Evolutionary conservation across 805 yeast species (phyloP).

Genomic region (Yamadazyma akitaensis): DNA sequence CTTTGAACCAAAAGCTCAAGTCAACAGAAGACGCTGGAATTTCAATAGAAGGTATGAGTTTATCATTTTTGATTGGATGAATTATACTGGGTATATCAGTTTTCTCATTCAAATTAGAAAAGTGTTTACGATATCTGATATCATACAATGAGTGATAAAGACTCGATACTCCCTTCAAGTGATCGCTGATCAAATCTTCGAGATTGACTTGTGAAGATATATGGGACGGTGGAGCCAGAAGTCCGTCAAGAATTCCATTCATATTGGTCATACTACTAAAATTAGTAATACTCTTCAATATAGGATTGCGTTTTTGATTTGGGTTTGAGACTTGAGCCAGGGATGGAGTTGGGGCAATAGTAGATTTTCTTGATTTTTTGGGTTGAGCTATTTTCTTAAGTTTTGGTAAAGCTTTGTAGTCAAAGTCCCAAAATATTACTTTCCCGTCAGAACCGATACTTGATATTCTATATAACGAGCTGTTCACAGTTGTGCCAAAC

Average conservation of each 20-base stretch:
- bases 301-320: slow-evolving; percentile 4
- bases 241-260: slow-evolving; percentile 10
- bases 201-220: slow-evolving; percentile 6
- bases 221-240: slow-evolving; percentile 3
- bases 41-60: slow-evolving; percentile 36
- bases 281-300: slow-evolving; percentile 1
- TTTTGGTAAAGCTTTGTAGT: slow-evolving; percentile 38
- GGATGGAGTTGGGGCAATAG: not conserved
- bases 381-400: slow-evolving; percentile 18
- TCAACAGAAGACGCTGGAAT: slow-evolving; percentile 34
- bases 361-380: not conserved
- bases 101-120: slow-evolving; percentile 16
- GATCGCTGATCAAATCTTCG: slow-evolving; percentile 15
- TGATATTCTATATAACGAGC: slow-evolving; percentile 29
- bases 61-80: slow-evolving; percentile 37
- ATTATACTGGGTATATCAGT: slow-evolving; percentile 20
- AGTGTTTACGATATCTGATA: slow-evolving; percentile 32
- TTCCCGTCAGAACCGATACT: slow-evolving; percentile 41
- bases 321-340: not conserved
- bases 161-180: slow-evolving; percentile 26
- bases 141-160: slow-evolving; percentile 35
- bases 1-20: slow-evolving; percentile 28
- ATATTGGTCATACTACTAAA: slow-evolving; percentile 23
- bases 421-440: slow-evolving; percentile 43
- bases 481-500: slow-evolving; percentile 6